phyloP scores from a whole-genome alignment of 352 stramenopile genomes.

The Phytophthora rubi region DNA sequence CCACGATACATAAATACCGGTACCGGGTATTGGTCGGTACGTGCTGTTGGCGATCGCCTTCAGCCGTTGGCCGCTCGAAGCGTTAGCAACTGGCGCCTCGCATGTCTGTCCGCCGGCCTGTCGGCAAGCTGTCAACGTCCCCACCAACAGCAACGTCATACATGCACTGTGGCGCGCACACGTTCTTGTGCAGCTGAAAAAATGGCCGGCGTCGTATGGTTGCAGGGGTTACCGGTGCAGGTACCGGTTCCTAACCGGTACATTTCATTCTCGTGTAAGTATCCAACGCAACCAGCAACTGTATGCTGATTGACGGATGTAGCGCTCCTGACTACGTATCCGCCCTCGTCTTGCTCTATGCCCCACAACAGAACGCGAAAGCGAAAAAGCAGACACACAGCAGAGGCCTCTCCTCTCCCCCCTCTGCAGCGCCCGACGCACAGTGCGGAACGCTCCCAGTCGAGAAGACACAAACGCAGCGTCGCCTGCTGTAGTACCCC shows the following conservation, averaged over 20 bases:
- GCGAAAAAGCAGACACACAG: background rate
- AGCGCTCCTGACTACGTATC: background rate
- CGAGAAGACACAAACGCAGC: background rate
- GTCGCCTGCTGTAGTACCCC: background rate
- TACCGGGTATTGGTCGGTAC: no score
- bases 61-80: background rate
- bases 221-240: background rate
- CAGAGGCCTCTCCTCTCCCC: background rate
- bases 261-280: no score
- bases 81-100: slow-evolving; percentile 3
- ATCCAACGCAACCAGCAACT: no score
- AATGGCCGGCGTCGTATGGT: slow-evolving; percentile 28
- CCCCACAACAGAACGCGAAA: background rate
- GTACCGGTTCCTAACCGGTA: no score
- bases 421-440: slow-evolving; percentile 9
- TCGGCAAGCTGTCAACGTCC: background rate
- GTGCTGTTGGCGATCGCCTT: no score
- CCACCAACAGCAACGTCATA: slow-evolving; percentile 8
- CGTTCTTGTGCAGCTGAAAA: slow-evolving; percentile 26
- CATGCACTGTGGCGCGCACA: background rate
- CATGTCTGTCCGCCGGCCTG: slow-evolving; percentile 7
- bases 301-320: background rate
- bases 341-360: background rate
- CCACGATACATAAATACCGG: no score
- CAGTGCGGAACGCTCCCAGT: slow-evolving; percentile 17